phyloP scores from a whole-genome alignment of 2,329 filamentous ascomycete species.

The Diplodia sapinea region DNA sequence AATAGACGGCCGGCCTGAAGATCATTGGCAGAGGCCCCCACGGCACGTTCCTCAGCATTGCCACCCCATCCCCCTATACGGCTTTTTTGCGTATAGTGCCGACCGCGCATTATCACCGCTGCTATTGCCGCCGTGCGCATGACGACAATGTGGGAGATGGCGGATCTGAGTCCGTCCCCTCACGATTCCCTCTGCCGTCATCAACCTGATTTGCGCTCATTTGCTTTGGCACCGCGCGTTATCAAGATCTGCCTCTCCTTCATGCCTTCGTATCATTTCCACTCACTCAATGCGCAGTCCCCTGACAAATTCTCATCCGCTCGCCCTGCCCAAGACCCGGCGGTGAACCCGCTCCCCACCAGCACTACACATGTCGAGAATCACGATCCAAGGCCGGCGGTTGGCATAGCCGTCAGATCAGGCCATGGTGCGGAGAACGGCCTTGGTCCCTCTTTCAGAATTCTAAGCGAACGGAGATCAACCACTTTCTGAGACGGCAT shows the following conservation, averaged over 20 bases:
- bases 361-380: background rate
- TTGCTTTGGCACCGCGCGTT: background rate
- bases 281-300: background rate
- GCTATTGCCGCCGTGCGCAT: constrained; percentile 10
- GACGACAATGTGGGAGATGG: constrained; percentile 15
- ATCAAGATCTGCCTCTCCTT: constrained; percentile 16
- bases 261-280: background rate
- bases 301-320: background rate
- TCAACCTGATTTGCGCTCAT: background rate
- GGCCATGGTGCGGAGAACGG: background rate
- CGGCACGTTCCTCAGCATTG: constrained; percentile 14
- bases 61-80: constrained; percentile 12
- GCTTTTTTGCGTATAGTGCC: constrained; percentile 5
- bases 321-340: background rate
- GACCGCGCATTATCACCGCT: constrained; percentile 21
- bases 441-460: constrained; percentile 7
- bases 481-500: constrained; percentile 9
- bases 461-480: constrained; percentile 7
- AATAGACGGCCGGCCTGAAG: constrained; percentile 24
- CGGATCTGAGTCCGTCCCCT: constrained; percentile 3
- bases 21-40: constrained; percentile 18
- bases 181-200: constrained; percentile 11
- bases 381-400: background rate
- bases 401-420: background rate
- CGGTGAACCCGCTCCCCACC: constrained; percentile 5